phyloP scores from a whole-genome alignment of 108 stramenopile species.

The Nitzschia putrida region DNA sequence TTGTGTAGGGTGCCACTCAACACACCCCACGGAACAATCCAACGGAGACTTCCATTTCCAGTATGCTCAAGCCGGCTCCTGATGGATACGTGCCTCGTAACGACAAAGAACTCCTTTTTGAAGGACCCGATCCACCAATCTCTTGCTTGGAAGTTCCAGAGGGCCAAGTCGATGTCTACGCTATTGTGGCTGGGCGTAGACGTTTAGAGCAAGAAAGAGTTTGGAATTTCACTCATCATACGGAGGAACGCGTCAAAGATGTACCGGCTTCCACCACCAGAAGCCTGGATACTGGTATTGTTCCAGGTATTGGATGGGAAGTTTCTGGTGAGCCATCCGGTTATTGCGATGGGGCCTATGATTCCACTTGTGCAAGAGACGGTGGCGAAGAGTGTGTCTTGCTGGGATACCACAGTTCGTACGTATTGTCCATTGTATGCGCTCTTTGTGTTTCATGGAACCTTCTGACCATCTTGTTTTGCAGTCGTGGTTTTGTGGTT shows the following conservation, averaged over 20 bases:
- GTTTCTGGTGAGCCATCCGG: background rate
- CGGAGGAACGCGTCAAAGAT: background rate
- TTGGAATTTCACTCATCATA: background rate
- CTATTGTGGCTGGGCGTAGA: slow-evolving; percentile 44
- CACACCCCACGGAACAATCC: slow-evolving; percentile 71
- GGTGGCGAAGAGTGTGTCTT: slow-evolving; percentile 60
- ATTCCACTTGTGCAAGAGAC: slow-evolving; percentile 47
- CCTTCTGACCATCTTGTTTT: background rate
- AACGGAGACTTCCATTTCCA: slow-evolving; percentile 49
- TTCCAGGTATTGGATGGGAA: background rate
- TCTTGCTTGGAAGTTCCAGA: slow-evolving; percentile 45
- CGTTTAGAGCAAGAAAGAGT: slow-evolving; percentile 1
- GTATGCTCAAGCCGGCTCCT: slow-evolving; percentile 50
- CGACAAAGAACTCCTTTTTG: slow-evolving; percentile 42
- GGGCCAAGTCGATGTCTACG: slow-evolving; percentile 60
- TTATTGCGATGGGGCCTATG: slow-evolving; percentile 7
- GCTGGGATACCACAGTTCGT: slow-evolving; percentile 67
- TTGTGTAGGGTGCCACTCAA: slow-evolving; percentile 53
- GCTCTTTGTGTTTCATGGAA: background rate
- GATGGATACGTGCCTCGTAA: slow-evolving; percentile 45
- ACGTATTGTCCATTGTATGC: slow-evolving; percentile 44
- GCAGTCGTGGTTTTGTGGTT: slow-evolving; percentile 50
- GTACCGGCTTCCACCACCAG: slow-evolving; percentile 3
- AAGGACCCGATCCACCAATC: slow-evolving; percentile 60
- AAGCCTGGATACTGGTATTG: background rate